Base-by-base conservation (phyloP, 176 grass and related monocot genomes). In the Poa pratensis region DNA sequence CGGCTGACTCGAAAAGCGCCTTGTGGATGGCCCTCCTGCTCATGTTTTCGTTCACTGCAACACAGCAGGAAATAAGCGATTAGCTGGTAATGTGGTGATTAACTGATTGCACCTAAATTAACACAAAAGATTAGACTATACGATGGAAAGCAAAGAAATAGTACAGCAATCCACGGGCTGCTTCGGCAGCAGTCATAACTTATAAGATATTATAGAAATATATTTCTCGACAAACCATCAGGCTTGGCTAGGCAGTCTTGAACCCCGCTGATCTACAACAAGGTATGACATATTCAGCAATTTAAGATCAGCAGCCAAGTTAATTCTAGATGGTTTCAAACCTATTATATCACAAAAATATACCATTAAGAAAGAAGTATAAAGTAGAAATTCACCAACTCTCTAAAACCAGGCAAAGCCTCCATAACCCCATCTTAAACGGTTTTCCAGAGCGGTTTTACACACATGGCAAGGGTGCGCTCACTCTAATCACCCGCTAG, bases 31-130 rank as follows among this genome's bases (percentile, higher is more conserved):
- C 86, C 77, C 96, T 87, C 69, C 88, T 87, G 94, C 96, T 88
- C 96, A 96, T 99, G 48, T 82, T 91, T 63, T 99, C 96, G 52
- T 96, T 99, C 82, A 99, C 96, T 98, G 93, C 40, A 46, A 22
- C 69, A 34, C 27, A 54, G 0, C 18, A 69, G 40, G 15, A 45
- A 40, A 76, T 6, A 43, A 6, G 10, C 12, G 27, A 6, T 90
- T 75, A 86, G 18, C 20, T 17, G 35, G 63, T 61, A 9, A 37
- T 49, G 61, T 23, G 39, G 49, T 49, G 52, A n/a, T 61, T 48
- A 58, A 58, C 19, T 58, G 20, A 0, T 64, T 26, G 13, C 4
- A 27, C 8, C 57, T 27, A 81, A 11, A 24, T 80, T 75, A 13
- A 46, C 9, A 2, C 4, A 53, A 53, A 23, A 40, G 24, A 49